A percentile compares a stretch with the other conserved stretches of the same genome.
Conservation (phyloP, 495 filamentous ascomycete genomes). For the Pyrenula aspistea region DNA sequence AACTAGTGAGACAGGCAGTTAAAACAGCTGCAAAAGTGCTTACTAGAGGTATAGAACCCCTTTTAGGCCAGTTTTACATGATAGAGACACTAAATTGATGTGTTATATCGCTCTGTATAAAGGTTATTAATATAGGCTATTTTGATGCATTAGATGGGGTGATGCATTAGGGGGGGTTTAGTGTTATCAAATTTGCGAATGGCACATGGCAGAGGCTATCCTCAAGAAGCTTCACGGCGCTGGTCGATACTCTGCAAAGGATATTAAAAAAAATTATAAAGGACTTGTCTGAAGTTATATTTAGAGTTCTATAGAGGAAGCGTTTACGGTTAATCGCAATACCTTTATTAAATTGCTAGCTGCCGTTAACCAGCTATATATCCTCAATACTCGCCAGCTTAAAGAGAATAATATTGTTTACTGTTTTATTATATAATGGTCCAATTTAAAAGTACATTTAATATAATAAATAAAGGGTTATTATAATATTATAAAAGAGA, state of each 20-base stretch:
- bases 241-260: too few species aligned
- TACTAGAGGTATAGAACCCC: background rate
- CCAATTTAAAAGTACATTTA: background rate
- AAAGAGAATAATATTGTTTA: conserved; percentile 1
- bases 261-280: too few species aligned
- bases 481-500: background rate
- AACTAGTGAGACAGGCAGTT: background rate
- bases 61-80: too few species aligned
- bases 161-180: too few species aligned
- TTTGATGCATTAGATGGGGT: too few species aligned
- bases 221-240: background rate
- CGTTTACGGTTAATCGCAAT: background rate
- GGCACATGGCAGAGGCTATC: background rate
- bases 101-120: too few species aligned
- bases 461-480: background rate
- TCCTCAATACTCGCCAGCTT: background rate
- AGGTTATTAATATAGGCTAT: too few species aligned
- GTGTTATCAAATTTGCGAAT: background rate
- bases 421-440: background rate
- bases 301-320: background rate
- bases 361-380: background rate
- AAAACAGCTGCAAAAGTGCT: background rate
- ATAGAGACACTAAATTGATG: too few species aligned
- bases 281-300: background rate
- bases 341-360: background rate